phyloP scores from a whole-genome alignment of 805 yeast species.

The Myxozyma vanderwaltii region DNA sequence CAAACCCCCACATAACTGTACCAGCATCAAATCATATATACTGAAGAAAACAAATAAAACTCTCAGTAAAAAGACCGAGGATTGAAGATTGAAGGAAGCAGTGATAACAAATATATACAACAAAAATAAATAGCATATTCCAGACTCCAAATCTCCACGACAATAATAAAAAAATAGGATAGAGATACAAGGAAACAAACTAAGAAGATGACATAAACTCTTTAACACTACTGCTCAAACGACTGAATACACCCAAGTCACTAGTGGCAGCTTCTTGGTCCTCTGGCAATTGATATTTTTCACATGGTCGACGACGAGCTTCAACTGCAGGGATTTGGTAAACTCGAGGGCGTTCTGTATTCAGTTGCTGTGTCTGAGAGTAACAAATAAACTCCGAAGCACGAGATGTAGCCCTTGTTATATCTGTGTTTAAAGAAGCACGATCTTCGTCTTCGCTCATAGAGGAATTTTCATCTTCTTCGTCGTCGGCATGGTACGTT shows the following conservation, averaged over 20 bases:
- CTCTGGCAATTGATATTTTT: slow-evolving; percentile 6
- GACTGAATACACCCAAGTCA: slow-evolving; percentile 5
- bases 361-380: slow-evolving; percentile 10
- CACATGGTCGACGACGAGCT: slow-evolving; percentile 3
- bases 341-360: not conserved
- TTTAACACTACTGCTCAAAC: slow-evolving; percentile 12
- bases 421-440: not conserved
- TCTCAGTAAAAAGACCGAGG: no score
- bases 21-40: no score
- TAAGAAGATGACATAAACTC: slow-evolving; percentile 2
- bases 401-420: not conserved
- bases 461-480: slow-evolving; percentile 1
- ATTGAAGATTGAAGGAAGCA: no score
- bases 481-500: slow-evolving; percentile 11
- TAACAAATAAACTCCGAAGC: slow-evolving; percentile 9
- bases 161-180: not conserved
- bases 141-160: not conserved
- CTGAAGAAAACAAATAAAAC: no score
- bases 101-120: not conserved
- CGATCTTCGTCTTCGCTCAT: slow-evolving; percentile 5
- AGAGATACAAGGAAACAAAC: not conserved
- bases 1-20: no score
- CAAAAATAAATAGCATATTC: not conserved
- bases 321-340: slow-evolving; percentile 13
- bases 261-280: slow-evolving; percentile 1